phyloP scores from a whole-genome alignment of 176 grass and related monocot species.

The Thinopyrum elongatum region DNA sequence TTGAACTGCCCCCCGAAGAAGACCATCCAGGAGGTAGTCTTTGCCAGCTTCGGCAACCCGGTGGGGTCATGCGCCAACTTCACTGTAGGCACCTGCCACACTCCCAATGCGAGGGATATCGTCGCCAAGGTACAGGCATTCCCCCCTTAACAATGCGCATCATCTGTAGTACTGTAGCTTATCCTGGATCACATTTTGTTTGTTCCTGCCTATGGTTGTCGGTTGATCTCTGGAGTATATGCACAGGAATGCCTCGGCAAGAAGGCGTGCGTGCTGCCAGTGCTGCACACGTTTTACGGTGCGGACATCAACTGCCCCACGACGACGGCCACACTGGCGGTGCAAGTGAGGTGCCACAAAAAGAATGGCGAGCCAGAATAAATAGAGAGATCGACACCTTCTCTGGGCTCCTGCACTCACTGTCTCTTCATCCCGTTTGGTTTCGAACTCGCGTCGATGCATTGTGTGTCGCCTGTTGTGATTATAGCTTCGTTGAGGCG shows the following conservation, averaged over 20 bases:
- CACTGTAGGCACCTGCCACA: conserved; percentile 62
- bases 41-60: conserved; percentile 89
- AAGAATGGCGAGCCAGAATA: conserved; percentile 34
- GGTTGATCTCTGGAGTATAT: not conserved
- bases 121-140: conserved; percentile 58
- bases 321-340: conserved; percentile 59
- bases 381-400: not conserved
- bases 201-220: not conserved
- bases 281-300: conserved; percentile 42
- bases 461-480: not conserved
- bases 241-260: conserved; percentile 75
- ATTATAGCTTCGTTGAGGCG: not conserved
- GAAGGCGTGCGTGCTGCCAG: conserved; percentile 48
- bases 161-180: not conserved
- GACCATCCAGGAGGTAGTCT: conserved; percentile 65
- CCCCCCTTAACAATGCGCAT: not conserved
- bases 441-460: conserved; percentile 1
- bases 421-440: conserved; percentile 4
- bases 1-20: conserved; percentile 57
- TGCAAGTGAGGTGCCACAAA: conserved; percentile 62
- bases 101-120: conserved; percentile 38
- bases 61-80: conserved; percentile 69
- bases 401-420: not conserved
- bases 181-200: not conserved
- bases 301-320: conserved; percentile 56